A percentile compares a stretch with the other conserved stretches of the same genome.
Evolutionary conservation across 2,329 filamentous ascomycete species (phyloP).

Genomic region (Pseudocercospora cruenta): DNA sequence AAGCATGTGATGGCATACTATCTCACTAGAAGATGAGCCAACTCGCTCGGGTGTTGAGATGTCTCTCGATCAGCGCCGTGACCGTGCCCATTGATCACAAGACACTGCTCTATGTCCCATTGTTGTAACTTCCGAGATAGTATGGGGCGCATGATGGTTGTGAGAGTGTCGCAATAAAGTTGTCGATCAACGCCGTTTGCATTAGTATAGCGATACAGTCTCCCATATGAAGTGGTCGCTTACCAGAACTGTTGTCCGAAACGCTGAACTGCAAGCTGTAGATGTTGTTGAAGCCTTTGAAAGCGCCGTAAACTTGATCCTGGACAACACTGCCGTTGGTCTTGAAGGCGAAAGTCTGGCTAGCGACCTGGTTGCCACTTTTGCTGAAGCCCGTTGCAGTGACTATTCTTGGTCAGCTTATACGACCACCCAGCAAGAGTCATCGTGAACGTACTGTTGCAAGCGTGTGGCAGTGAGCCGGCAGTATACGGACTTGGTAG

Average conservation of each 20-base stretch:
- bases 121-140: conserved; percentile 20
- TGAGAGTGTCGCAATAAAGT: conserved; percentile 24
- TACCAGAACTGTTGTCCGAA: conserved; percentile 2
- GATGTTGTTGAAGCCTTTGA: conserved; percentile 20
- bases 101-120: conserved; percentile 13
- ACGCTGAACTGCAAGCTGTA: conserved; percentile 22
- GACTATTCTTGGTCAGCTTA: background rate
- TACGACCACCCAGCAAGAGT: too few species aligned
- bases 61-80: background rate
- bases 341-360: conserved; percentile 22
- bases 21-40: background rate
- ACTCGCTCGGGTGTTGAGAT: background rate
- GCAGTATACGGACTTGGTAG: conserved; percentile 24
- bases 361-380: conserved; percentile 7
- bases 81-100: background rate
- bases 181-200: conserved; percentile 21
- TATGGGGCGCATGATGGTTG: conserved; percentile 20
- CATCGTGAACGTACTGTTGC: conserved; percentile 12
- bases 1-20: background rate
- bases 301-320: conserved; percentile 22
- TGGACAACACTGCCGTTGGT: conserved; percentile 25
- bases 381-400: conserved; percentile 20
- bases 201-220: background rate
- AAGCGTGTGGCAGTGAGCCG: conserved; percentile 20
- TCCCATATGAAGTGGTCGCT: background rate